Percentiles rank a stretch among this genome's conserved stretches.
phyloP scores from a whole-genome alignment of 2,329 filamentous ascomycete genomes.

The Clarireedia paspali region DNA sequence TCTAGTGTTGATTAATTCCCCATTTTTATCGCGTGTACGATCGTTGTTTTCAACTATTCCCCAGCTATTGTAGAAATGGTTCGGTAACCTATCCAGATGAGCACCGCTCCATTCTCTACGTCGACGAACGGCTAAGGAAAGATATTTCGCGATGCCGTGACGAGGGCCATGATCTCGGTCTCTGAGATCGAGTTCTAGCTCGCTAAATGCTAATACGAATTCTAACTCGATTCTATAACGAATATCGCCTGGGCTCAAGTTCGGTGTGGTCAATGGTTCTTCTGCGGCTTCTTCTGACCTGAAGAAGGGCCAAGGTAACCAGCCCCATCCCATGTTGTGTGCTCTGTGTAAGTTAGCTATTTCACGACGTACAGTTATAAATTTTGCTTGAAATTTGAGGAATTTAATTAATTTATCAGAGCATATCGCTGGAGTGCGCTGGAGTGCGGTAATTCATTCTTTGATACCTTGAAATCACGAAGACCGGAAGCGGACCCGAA shows the following conservation, averaged over 20 bases:
- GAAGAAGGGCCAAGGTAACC: neutral
- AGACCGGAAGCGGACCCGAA: conserved; percentile 2
- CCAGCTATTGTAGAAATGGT: conserved; percentile 20
- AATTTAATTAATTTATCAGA: neutral
- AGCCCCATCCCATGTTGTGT: neutral
- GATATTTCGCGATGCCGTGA: conserved; percentile 8
- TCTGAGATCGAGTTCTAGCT: conserved; percentile 14
- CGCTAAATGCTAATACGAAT: conserved; percentile 20
- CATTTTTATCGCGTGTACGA: neutral
- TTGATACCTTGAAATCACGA: neutral
- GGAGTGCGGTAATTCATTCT: neutral
- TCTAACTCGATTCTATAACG: conserved; percentile 21
- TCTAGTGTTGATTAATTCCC: neutral
- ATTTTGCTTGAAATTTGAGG: neutral
- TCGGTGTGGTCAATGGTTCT: neutral
- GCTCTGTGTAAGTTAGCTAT: neutral
- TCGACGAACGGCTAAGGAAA: conserved; percentile 10
- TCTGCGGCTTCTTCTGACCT: no score
- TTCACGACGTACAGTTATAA: neutral
- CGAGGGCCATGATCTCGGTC: neutral
- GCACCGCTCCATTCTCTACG: conserved; percentile 5
- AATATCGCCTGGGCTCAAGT: neutral
- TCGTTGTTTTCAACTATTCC: conserved; percentile 2
- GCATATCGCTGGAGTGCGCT: neutral
- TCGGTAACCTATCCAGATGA: neutral